A percentile compares a stretch with the other conserved stretches of the same genome.
Evolutionary conservation across 129 eudicot genomes (phyloP).

Genomic region (Cynara cardunculus): DNA sequence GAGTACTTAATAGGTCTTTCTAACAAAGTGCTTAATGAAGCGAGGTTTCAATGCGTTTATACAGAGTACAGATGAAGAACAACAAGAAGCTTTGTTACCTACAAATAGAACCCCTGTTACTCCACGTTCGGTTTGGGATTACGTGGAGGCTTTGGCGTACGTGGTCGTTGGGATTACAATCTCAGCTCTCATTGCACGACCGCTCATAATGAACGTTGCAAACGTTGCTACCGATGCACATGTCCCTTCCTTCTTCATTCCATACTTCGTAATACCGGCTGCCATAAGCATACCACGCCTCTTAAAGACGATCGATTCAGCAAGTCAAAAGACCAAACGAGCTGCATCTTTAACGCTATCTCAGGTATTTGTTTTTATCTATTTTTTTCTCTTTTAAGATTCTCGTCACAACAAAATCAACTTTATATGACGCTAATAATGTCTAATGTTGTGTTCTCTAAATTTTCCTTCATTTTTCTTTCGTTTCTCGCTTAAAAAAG

Average conservation of each 20-base stretch:
- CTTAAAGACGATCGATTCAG: constrained; percentile 36
- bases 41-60: neutral
- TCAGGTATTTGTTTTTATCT: constrained; percentile 30
- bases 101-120: neutral
- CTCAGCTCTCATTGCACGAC: constrained; percentile 36
- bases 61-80: constrained; percentile 39
- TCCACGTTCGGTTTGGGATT: constrained; percentile 26
- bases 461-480: too few species aligned
- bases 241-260: constrained; percentile 55
- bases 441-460: too few species aligned
- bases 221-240: constrained; percentile 39
- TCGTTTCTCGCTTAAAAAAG: too few species aligned
- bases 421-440: neutral
- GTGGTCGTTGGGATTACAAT: constrained; percentile 43
- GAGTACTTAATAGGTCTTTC: neutral
- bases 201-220: constrained; percentile 46
- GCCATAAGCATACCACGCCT: constrained; percentile 50
- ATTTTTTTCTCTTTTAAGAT: neutral
- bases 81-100: constrained; percentile 37
- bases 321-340: constrained; percentile 46
- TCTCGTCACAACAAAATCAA: neutral
- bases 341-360: constrained; percentile 60
- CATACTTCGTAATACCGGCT: constrained; percentile 54
- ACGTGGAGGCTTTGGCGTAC: constrained; percentile 35
- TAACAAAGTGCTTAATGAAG: neutral